Evolutionary conservation across 257 asterid species (phyloP).

Genomic region (Nicotiana obtusifolia): DNA sequence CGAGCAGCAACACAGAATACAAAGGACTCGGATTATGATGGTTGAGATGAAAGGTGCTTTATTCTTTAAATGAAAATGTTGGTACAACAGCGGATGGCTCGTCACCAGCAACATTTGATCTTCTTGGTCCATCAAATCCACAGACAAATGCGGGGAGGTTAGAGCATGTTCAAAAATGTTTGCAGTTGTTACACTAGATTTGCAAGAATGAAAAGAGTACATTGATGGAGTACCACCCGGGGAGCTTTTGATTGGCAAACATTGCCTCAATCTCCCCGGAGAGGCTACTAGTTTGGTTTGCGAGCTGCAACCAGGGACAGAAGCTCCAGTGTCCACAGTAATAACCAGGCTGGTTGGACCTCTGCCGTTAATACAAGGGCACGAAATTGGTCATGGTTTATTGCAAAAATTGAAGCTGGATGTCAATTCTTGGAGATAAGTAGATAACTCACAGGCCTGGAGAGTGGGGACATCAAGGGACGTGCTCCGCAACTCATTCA

Average conservation of each 20-base stretch:
- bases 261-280: neutral
- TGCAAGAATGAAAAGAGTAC: neutral
- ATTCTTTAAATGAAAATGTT: neutral
- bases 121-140: neutral
- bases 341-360: neutral
- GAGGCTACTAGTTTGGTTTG: neutral
- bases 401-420: neutral
- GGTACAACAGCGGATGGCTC: neutral
- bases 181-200: neutral
- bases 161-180: neutral
- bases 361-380: neutral
- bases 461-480: neutral
- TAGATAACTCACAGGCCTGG: neutral
- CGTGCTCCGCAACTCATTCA: neutral
- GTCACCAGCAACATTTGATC: neutral
- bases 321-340: neutral
- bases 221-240: neutral
- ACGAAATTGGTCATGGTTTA: neutral
- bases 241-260: neutral
- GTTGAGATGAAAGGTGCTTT: slow-evolving; percentile 9
- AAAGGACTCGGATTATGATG: slow-evolving; percentile 35
- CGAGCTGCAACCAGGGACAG: neutral
- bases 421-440: neutral
- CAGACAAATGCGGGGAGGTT: neutral
- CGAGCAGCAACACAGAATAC: slow-evolving; percentile 28